Base-by-base conservation (phyloP, 306 rosid species). In the Trifolium fragiferum region DNA sequence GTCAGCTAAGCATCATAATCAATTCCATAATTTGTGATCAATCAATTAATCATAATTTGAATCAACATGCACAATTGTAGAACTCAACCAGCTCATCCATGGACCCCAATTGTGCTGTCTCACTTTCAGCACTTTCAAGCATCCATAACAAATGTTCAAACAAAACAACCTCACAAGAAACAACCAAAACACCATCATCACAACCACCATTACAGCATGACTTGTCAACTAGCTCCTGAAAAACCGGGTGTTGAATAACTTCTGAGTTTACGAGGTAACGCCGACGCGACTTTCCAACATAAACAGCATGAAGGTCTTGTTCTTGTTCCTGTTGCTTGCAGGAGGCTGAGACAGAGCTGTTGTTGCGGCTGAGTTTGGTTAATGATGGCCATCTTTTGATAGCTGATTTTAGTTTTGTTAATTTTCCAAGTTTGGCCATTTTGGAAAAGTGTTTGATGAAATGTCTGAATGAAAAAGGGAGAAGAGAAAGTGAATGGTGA, bases 121-220 rank as follows among this genome's bases (percentile, higher is more conserved):
- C 96, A 9, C 80, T 76, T 74, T 80, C 97, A 1, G 78, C 78
- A 74, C 89, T 87, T 55, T 91, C 89, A 12, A 93, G 90, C 94
- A 93, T 91, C 98, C 98, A 93, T 43, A 93, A 64, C 83, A 93
- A 76, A 82, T 93, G 98, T 77, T 93, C 97, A 15, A 93, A 93
- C 85, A 93, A 72, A 58, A 93, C 98, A 49, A 93, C 97, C 80
- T 93, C 97, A 62, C 98, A 91, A 0, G 91, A 73, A 30, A 89
- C 90, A 27, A 79, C 85, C 2, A 88, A 78, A 3, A 82, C 76
- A 7, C 82, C 90, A 2, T 73, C 81, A 8, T 67, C 82, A 18
- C 11, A 32, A 44, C 21, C 57, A 50, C 9, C 57, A 8, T 10
- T 14, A 57, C 35, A 23, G 0, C 20, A 32, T 3, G 96, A 89